phyloP scores from a whole-genome alignment of 257 asterid genomes.

The Penstemon davidsonii region DNA sequence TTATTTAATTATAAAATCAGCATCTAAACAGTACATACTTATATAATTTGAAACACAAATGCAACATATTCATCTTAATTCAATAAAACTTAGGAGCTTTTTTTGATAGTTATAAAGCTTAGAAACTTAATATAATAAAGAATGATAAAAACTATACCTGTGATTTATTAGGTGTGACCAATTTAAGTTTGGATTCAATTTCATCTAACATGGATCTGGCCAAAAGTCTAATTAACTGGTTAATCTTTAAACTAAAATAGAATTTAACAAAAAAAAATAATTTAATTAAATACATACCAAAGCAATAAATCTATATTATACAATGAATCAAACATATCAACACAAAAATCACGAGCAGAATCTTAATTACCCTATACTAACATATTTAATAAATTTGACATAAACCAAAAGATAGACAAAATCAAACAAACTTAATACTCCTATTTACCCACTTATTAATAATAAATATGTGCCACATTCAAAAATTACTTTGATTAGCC shows the following conservation, averaged over 20 bases:
- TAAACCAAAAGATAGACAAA: background rate
- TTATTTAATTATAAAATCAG: too few species aligned
- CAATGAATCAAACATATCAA: background rate
- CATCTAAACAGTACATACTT: too few species aligned
- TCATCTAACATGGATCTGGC: background rate
- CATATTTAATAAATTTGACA: background rate
- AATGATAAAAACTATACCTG: too few species aligned
- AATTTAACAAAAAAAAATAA: background rate
- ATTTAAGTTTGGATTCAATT: background rate
- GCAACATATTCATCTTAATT: too few species aligned
- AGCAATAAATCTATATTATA: background rate
- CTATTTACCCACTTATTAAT: background rate
- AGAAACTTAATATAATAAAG: too few species aligned
- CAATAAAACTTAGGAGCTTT: too few species aligned
- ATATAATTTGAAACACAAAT: too few species aligned
- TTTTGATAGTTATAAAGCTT: too few species aligned
- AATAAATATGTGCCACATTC: background rate
- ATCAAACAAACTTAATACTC: background rate
- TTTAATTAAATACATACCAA: background rate
- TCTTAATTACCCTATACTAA: background rate
- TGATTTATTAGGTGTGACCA: too few species aligned
- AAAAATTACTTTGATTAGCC: slow-evolving; percentile 33
- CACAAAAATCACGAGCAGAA: background rate
- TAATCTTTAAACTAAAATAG: too few species aligned
- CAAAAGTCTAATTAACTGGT: background rate